phyloP scores from a whole-genome alignment of 108 stramenopile species.

The Skeletonema grethae region DNA sequence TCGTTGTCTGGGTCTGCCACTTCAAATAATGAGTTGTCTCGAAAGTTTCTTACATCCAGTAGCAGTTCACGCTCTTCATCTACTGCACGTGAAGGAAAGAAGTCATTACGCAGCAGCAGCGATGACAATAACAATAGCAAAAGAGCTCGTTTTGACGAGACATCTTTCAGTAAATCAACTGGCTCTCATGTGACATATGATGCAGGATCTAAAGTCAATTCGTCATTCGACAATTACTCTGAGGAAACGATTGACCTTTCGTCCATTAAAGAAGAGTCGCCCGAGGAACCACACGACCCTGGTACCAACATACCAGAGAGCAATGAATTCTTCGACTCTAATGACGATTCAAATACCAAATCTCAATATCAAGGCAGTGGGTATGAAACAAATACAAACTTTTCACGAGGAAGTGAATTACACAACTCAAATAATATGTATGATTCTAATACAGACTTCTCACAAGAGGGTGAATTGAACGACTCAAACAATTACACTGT shows the following conservation, averaged over 20 bases:
- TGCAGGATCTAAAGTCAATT: conserved; percentile 1
- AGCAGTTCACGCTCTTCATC: neutral
- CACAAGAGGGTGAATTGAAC: neutral
- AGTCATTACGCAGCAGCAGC: neutral
- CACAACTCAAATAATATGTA: neutral
- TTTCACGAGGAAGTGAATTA: neutral
- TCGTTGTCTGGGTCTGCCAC: neutral
- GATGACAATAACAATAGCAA: neutral
- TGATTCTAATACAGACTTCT: neutral
- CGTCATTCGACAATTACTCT: conserved; percentile 8
- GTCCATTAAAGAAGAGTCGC: neutral
- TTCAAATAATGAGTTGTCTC: neutral
- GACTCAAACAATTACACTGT: neutral
- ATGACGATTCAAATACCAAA: neutral
- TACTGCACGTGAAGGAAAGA: neutral
- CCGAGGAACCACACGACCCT: neutral
- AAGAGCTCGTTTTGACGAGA: neutral
- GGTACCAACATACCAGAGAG: too few species aligned
- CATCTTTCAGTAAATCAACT: neutral
- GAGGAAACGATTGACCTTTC: conserved; percentile 9
- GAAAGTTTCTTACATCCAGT: neutral
- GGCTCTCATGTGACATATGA: neutral
- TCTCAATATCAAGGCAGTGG: neutral
- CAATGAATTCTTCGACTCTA: too few species aligned
- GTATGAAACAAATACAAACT: neutral